A percentile compares a stretch with the other conserved stretches of the same genome.
Conservation (phyloP, 257 asterid species). For the Salvia miltiorrhiza region DNA sequence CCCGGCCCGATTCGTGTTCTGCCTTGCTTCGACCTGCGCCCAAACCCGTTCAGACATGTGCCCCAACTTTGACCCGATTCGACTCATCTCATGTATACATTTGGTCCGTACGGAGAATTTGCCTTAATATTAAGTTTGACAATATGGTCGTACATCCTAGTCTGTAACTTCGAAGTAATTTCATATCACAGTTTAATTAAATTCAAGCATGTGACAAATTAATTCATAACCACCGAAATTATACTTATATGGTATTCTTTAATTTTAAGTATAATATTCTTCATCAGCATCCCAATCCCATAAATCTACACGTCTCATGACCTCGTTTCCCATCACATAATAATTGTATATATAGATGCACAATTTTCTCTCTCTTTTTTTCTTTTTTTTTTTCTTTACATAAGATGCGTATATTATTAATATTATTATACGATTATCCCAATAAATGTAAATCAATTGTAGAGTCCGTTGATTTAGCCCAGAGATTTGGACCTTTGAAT, state of each 20-base stretch:
- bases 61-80: no score
- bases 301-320: constrained; percentile 1
- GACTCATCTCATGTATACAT: no score
- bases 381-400: no score
- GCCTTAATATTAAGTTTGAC: not conserved
- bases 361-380: not conserved
- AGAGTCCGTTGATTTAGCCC: constrained; percentile 24
- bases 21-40: no score
- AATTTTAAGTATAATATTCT: not conserved
- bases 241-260: not conserved
- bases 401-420: not conserved
- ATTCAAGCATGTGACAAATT: not conserved
- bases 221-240: not conserved
- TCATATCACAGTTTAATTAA: not conserved
- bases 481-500: constrained; percentile 34
- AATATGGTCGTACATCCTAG: not conserved
- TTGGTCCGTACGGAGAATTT: no score
- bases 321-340: not conserved
- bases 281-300: not conserved
- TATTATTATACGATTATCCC: not conserved
- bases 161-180: not conserved
- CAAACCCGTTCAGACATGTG: no score
- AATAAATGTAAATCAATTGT: not conserved
- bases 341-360: not conserved
- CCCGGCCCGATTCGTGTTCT: no score